Evolutionary conservation across 768 basidiomycete species (phyloP).

Genomic region (Asterophora parasitica): DNA sequence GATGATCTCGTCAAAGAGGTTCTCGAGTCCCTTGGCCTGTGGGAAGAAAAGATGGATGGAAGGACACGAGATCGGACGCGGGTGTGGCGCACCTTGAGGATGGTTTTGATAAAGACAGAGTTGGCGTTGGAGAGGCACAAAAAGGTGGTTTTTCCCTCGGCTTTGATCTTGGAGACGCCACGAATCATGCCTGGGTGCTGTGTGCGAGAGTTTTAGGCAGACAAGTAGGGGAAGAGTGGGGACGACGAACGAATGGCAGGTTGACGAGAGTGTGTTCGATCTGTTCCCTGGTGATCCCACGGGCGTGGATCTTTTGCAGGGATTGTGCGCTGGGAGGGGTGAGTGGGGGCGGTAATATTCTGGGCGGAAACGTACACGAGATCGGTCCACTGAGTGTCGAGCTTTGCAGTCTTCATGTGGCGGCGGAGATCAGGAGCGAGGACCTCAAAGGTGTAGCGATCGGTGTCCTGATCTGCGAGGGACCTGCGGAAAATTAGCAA

Average conservation of each 20-base stretch:
- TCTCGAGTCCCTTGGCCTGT: conserved; percentile 69
- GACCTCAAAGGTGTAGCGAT: conserved; percentile 90
- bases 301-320: conserved; percentile 65
- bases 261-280: conserved; percentile 73
- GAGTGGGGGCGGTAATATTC: neutral
- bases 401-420: conserved; percentile 66
- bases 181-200: conserved; percentile 98
- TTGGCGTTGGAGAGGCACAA: conserved; percentile 95
- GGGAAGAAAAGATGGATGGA: neutral
- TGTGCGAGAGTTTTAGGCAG: neutral
- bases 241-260: conserved; percentile 76
- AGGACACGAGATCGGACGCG: neutral
- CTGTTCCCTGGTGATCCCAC: conserved; percentile 65
- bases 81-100: conserved; percentile 58
- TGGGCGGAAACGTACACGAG: conserved; percentile 62
- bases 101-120: conserved; percentile 84
- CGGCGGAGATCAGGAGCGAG: conserved; percentile 80
- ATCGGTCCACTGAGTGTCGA: conserved; percentile 84
- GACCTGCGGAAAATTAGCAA: conserved; percentile 50
- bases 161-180: conserved; percentile 75
- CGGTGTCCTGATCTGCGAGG: conserved; percentile 92
- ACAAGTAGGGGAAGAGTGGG: neutral
- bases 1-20: conserved; percentile 77
- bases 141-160: conserved; percentile 64
- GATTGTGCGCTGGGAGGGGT: conserved; percentile 49